Percentiles rank a stretch among this genome's conserved stretches.
phyloP scores from a whole-genome alignment of 225 moss, liverwort and hornwort species.

The Bryum argenteum region DNA sequence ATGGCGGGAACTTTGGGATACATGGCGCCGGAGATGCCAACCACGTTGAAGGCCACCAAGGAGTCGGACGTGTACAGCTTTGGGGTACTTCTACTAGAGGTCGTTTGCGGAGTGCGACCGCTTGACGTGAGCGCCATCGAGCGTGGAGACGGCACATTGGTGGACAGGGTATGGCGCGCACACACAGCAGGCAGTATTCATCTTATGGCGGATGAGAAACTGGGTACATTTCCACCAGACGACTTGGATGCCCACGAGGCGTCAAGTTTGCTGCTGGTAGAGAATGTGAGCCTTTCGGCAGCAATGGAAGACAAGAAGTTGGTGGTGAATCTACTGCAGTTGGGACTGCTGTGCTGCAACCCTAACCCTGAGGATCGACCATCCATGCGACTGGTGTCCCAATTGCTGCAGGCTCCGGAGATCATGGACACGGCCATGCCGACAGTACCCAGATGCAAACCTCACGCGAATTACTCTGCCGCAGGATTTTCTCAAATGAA shows the following conservation, averaged over 20 bases:
- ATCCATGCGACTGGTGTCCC: neutral
- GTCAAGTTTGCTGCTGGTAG: neutral
- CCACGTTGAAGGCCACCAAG: too few species aligned
- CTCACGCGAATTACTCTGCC: neutral
- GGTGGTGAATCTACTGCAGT: slow-evolving; percentile 18
- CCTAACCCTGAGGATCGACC: too few species aligned
- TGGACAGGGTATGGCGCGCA: slow-evolving; percentile 15
- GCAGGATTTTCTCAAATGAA: neutral
- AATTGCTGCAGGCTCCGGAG: slow-evolving; percentile 15
- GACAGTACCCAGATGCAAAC: slow-evolving; percentile 3
- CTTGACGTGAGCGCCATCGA: too few species aligned
- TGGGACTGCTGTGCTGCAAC: slow-evolving; percentile 19
- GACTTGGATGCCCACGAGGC: neutral
- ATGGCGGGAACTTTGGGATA: slow-evolving; percentile 37
- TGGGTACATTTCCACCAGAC: neutral
- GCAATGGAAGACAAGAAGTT: neutral
- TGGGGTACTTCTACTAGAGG: too few species aligned
- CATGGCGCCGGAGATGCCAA: too few species aligned
- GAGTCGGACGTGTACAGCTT: too few species aligned
- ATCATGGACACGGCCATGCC: slow-evolving; percentile 1
- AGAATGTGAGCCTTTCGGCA: neutral
- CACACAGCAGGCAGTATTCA: neutral
- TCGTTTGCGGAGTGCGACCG: too few species aligned
- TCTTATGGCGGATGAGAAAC: neutral
- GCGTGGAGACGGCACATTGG: slow-evolving; percentile 1